Conservation (phyloP, 495 filamentous ascomycete genomes). For the Xylaria grammica region DNA sequence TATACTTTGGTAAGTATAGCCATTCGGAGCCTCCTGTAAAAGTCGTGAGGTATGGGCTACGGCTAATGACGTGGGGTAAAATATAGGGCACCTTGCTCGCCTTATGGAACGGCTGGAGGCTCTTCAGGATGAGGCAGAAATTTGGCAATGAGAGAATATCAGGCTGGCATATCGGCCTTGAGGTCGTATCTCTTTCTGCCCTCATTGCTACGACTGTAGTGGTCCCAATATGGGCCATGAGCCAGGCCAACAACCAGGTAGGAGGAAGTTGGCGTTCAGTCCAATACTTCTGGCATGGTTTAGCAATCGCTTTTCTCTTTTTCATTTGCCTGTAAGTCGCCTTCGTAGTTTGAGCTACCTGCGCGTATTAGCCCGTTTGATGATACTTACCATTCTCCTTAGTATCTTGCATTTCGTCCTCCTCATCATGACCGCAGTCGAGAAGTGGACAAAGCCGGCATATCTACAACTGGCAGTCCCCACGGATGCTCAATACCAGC, state of each 20-base stretch:
- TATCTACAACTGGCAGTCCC: not conserved
- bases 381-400: not conserved
- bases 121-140: conserved; percentile 7
- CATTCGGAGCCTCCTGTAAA: too few relatives aligned
- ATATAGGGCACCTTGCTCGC: conserved; percentile 8
- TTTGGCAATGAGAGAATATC: conserved; percentile 6
- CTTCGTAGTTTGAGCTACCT: not conserved
- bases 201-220: not conserved
- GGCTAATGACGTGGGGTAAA: not conserved
- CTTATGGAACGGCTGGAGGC: conserved; percentile 12
- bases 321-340: not conserved
- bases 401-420: conserved; percentile 2
- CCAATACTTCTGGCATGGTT: not conserved
- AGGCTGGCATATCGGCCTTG: conserved; percentile 3
- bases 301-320: not conserved
- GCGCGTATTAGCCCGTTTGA: not conserved
- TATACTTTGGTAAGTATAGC: conserved; percentile 1
- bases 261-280: not conserved
- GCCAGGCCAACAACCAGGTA: not conserved
- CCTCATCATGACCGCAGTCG: not conserved
- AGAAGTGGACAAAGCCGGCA: conserved; percentile 9
- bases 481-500: not conserved
- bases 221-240: not conserved
- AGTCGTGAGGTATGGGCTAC: not conserved
- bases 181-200: not conserved